These are phyloP conservation scores for Tetrahymena thermophila DNA, from an alignment of 73 alveolate genomes.

Conservation along the genomic window DNA sequence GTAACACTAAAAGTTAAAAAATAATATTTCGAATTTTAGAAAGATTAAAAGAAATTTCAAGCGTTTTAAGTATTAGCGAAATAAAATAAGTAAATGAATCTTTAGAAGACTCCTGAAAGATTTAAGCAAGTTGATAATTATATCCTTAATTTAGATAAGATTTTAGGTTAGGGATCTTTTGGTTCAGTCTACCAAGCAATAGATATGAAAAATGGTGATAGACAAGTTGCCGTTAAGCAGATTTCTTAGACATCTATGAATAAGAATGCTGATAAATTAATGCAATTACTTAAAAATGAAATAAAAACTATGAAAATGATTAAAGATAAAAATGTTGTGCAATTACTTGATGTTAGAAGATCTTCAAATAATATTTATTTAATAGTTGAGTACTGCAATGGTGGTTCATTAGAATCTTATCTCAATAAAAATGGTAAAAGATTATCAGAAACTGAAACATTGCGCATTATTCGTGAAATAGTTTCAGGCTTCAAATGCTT, in stretches of 20 bases:
- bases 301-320: conserved; percentile 15
- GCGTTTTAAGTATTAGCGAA: background rate
- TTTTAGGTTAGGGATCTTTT: conserved; percentile 37
- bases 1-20: no score
- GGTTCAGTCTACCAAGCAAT: conserved; percentile 27
- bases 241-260: background rate
- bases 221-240: conserved; percentile 38
- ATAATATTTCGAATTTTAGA: background rate
- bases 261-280: background rate
- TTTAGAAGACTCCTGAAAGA: background rate
- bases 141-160: conserved; percentile 17
- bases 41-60: background rate
- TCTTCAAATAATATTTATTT: conserved; percentile 22
- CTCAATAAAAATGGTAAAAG: conserved; percentile 1
- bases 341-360: conserved; percentile 26
- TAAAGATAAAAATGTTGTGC: conserved; percentile 26
- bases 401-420: conserved; percentile 21
- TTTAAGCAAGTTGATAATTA: background rate
- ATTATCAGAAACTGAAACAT: conserved; percentile 11
- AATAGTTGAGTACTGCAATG: conserved; percentile 31
- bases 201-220: background rate
- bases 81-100: background rate
- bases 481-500: conserved; percentile 34
- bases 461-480: conserved; percentile 11
- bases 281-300: conserved; percentile 16